Base-by-base conservation (phyloP, 2,329 filamentous ascomycete species). In the Cryphonectria radicalis region DNA sequence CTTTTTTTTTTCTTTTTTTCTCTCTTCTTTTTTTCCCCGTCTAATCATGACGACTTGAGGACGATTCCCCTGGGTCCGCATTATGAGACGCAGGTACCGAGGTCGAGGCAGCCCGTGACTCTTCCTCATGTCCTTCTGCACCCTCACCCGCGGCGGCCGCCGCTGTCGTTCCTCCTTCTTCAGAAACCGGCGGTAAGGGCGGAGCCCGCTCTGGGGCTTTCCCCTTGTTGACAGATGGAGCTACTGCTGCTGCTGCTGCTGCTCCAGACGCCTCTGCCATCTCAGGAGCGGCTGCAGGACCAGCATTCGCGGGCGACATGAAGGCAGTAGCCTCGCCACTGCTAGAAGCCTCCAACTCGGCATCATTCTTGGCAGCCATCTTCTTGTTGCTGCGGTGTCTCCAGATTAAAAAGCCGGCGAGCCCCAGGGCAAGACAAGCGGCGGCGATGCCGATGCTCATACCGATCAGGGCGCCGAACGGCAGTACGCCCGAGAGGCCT, bases 391-490 rank as follows among this genome's bases (percentile, higher is more conserved):
- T 32, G 69, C 66, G 71, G 28, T 55, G 63, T 25, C 71, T 66
- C 69, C 69, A 73, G 63, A 72, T 6, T 19, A 72, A 32, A 32
- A 72, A 70, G 55, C 37, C 43, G 28, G n/a, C 19, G 6, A 69
- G 37, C 2, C 70, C 72, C 17, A 72, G 25, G 32, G 40, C 35
- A 3, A 73, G 40, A 17, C 40, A 63, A 14, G 60, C 70, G 5
- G 69, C 13, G 42, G 59, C 72, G 32, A 72, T 53, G 19, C 72
- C 72, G 22, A 73, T 5, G 22, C 53, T 70, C 37, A 69, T 25
- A 0, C 72, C 72, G 37, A 72, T 19, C 60, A 72, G 40, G 25
- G 72, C 72, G 19, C 64, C 64, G 32, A 72, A 43, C 19, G 72
- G 68, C 43, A 72, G 43, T 6, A 73, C 32, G 3, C 55, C 62